Evolutionary conservation across 2,329 filamentous ascomycete genomes (phyloP), one percentile per base, ranked within the genome.

Genomic region (Scolecobasidium constrictum): DNA sequence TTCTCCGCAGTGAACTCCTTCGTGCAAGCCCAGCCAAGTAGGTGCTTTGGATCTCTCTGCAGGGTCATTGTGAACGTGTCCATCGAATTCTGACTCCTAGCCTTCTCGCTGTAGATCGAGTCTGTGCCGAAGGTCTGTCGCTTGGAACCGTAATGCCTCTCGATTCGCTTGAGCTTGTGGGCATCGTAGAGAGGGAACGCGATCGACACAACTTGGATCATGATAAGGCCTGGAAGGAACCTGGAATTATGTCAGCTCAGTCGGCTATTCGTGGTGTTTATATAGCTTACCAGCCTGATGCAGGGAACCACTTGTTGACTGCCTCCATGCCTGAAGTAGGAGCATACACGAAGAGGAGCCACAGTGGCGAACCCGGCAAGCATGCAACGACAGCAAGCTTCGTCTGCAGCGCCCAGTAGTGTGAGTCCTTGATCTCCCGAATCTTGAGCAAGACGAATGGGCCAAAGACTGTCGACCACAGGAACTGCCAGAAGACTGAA

Each of bases 1-100:
- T 84, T 84, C 56, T 84, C 80, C 12, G 78, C 79, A 0, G 78
- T 82, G 53, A 83, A 83, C 50, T 83, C 80, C 26, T 72, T 68
- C 1, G 74, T 64, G 0, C 78, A 78, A 0, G 80, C 78, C 54
- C 81, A 84, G 41, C 75, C 60, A 44, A 79, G 74, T 0, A 84
- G 66, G 0, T 75, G 73, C 4, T 68, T 63, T 0, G 76, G 73
- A 53, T 81, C 78, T 39, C 68, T 65, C 42, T 69, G 63, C 0
- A 84, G 63, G 4, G 77, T 73, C 46, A 74, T 66, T 48, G 83
- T 78, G 2, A 83, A 67, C 0, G 77, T 75, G 34, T 67, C 65
- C 71, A 81, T 78, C 35, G 73, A 75, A 38, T 73, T 63, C 50
- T 76, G 65, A 5, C 56, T 42, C 48, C 48, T 46, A 11, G 34